These are phyloP conservation scores for Penicillium steckii DNA, from an alignment of 495 filamentous ascomycete genomes.

Conservation along the genomic window DNA sequence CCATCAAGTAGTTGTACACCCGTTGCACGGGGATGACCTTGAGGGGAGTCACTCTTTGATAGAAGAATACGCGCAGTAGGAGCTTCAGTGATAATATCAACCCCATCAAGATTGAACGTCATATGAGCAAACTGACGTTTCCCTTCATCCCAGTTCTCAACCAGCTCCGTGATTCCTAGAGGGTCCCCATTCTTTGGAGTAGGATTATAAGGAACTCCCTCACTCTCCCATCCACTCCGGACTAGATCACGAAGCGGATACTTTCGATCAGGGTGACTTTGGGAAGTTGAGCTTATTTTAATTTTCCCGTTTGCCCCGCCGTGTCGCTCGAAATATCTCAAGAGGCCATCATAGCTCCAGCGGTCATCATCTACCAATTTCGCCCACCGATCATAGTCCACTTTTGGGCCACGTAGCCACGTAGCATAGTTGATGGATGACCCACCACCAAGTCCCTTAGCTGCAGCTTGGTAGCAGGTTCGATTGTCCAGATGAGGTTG, in stretches of 20 bases:
- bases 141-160: slow-evolving; percentile 35
- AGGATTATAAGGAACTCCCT: slow-evolving; percentile 25
- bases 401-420: slow-evolving; percentile 34
- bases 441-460: slow-evolving; percentile 36
- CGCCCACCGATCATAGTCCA: slow-evolving; percentile 42
- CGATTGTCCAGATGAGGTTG: slow-evolving; percentile 25
- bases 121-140: slow-evolving; percentile 30
- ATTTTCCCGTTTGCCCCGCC: slow-evolving; percentile 30
- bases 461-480: slow-evolving; percentile 19
- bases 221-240: slow-evolving; percentile 27
- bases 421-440: slow-evolving; percentile 17
- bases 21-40: background rate
- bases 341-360: slow-evolving; percentile 32
- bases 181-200: slow-evolving; percentile 27
- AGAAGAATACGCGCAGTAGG: background rate
- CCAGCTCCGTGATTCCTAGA: slow-evolving; percentile 26
- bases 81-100: slow-evolving; percentile 5
- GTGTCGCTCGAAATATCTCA: slow-evolving; percentile 24
- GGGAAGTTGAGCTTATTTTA: slow-evolving; percentile 10
- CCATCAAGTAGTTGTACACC: slow-evolving; percentile 3
- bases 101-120: slow-evolving; percentile 26
- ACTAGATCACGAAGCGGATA: slow-evolving; percentile 32
- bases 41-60: background rate
- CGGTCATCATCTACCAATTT: slow-evolving; percentile 26
- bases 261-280: slow-evolving; percentile 9